These are phyloP conservation scores for Zygosaccharomyces lentus DNA, from an alignment of 805 yeast genomes.

Conservation along the genomic window DNA sequence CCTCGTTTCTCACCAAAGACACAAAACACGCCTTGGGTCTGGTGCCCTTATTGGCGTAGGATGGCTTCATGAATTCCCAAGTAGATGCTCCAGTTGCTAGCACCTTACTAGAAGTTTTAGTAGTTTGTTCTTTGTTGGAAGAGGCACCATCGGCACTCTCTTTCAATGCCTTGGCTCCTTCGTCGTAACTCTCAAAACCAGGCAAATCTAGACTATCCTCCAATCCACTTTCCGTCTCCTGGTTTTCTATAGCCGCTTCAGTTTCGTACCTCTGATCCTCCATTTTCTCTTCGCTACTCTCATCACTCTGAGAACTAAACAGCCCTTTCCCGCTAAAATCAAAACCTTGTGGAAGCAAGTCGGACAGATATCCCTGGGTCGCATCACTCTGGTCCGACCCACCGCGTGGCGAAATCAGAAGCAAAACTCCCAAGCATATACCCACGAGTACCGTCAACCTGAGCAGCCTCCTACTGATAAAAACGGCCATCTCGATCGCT, in stretches of 20 bases:
- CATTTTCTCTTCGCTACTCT: slow-evolving; percentile 6
- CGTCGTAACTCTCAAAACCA: not conserved
- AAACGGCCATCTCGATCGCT: slow-evolving; percentile 17
- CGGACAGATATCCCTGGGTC: slow-evolving; percentile 4
- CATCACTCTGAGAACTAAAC: slow-evolving; percentile 6
- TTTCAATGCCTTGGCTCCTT: slow-evolving; percentile 12
- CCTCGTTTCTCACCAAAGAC: slow-evolving; percentile 66
- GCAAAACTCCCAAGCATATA: slow-evolving; percentile 10
- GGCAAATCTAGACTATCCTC: not conserved
- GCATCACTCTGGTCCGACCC: slow-evolving; percentile 1
- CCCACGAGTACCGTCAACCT: slow-evolving; percentile 18
- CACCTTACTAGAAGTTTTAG: not conserved
- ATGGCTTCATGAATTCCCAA: slow-evolving; percentile 18
- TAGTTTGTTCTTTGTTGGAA: slow-evolving; percentile 1
- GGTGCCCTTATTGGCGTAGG: slow-evolving; percentile 19
- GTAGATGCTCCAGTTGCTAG: slow-evolving; percentile 7
- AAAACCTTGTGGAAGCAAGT: slow-evolving; percentile 4
- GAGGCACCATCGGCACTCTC: slow-evolving; percentile 12
- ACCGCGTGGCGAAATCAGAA: slow-evolving; percentile 11
- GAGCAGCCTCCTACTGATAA: slow-evolving; percentile 23
- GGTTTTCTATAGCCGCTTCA: slow-evolving; percentile 8
- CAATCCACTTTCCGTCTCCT: slow-evolving; percentile 7
- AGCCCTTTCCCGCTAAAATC: slow-evolving; percentile 2
- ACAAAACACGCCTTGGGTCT: slow-evolving; percentile 39
- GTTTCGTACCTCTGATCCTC: slow-evolving; percentile 9